Evolutionary conservation across 2,329 filamentous ascomycete species (phyloP), one percentile per base, ranked within the genome.

Genomic region (Aspergillus persii): DNA sequence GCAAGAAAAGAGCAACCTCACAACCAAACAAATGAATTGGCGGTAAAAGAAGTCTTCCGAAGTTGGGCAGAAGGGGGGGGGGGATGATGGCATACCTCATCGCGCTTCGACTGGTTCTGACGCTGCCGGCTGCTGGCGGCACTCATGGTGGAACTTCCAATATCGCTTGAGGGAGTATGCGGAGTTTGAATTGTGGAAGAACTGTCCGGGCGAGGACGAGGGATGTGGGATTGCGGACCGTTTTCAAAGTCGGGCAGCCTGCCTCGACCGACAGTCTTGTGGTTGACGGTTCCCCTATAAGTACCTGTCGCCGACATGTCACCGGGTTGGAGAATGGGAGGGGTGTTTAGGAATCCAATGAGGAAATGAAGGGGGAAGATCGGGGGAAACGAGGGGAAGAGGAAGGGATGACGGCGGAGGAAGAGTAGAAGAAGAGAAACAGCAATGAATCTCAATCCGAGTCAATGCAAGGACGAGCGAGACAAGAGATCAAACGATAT

Each of bases 21-120:
- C 11, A 36, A 36, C 15, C 33, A 36, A 36, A 9, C 33, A 11
- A 41, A n/a, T 15, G 36, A 41, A 41, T 15, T 41, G 36, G 36
- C 36, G 36, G 36, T 41, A 41, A 53, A 50, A 46, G 64, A 81
- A 49, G 44, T n/a, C 44, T 49, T 9, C 18, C 23, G 18, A 30
- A 6, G 41, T 31, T 26, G 27, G 26, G 31, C 27, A 30, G 46
- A 8, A 52, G 50, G 36, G 30, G 53, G 30, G 53, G 29, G n/a
- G 15, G 36, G 7, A n/a, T n/a, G 12, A 41, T 41, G 36, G 36
- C 61, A 60, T 66, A 99, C 95, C 90, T 99, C 95, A 88, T 99
- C 95, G 78, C 93, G 89, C 81, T 98, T 98, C 68, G 89, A 89
- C 83, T 97, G 94, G 81, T 97, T 97, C 77, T 94, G 91, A 72